phyloP scores from a whole-genome alignment of 1,139 yeast species.

The Saccharomyces pastorianus region DNA sequence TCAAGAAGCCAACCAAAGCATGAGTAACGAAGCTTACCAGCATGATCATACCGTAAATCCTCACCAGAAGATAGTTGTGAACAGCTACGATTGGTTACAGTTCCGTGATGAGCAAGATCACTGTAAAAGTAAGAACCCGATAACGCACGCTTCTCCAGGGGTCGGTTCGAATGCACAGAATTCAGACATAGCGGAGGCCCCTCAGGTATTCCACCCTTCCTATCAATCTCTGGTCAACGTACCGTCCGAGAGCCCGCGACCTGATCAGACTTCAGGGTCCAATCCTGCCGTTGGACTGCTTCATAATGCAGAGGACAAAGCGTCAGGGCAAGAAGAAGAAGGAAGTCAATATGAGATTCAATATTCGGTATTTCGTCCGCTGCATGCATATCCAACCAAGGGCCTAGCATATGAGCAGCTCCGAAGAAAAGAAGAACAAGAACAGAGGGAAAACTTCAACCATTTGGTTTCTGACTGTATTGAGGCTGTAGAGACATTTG shows the following conservation, averaged over 20 bases:
- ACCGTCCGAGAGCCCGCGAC: neutral
- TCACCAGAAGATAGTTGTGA: slow-evolving; percentile 14
- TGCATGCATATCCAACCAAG: slow-evolving; percentile 19
- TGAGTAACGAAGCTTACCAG: neutral
- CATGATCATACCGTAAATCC: slow-evolving; percentile 10
- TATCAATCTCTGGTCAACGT: neutral
- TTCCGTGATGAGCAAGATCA: slow-evolving; percentile 15
- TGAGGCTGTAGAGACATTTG: slow-evolving; percentile 36
- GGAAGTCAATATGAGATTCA: slow-evolving; percentile 34
- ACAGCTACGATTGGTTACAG: slow-evolving; percentile 20
- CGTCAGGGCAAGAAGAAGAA: neutral
- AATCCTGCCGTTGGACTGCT: slow-evolving; percentile 1
- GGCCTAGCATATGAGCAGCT: neutral
- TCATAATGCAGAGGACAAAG: neutral
- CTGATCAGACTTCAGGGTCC: neutral
- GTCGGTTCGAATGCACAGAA: neutral
- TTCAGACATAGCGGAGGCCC: neutral
- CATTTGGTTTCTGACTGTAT: slow-evolving; percentile 36
- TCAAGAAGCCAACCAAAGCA: neutral
- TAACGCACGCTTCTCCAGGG: neutral
- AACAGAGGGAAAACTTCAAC: neutral
- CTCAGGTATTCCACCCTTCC: neutral
- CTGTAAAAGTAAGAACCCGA: slow-evolving; percentile 1
- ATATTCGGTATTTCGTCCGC: slow-evolving; percentile 46
- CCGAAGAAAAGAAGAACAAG: neutral